Evolutionary conservation across 257 asterid genomes (phyloP), one percentile per base, ranked within the genome.

Genomic region (Linderniella brevidens): DNA sequence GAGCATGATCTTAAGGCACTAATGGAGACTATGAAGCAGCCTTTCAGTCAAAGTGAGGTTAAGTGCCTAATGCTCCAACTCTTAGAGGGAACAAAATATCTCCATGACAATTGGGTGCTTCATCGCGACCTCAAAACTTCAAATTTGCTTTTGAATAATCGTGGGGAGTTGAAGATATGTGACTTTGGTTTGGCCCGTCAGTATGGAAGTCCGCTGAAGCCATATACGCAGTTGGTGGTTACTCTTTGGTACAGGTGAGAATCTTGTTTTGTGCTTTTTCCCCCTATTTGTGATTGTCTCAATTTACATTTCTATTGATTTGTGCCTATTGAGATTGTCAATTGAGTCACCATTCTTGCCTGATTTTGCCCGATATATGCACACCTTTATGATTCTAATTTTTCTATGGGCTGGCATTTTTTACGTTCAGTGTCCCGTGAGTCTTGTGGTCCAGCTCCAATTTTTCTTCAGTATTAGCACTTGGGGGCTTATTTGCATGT

Each of bases 151-250:
- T 53, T 82, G 54, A 78, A 86, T 59, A 79, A 86, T 57, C 65
- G 84, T 3, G 93, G 94, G 58, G 87, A 86, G 66, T 66, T 86
- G 75, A 86, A 86, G 70, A 86, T 86, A 25, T 86, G 97, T 41
- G 97, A 86, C 69, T 86, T 86, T 59, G 97, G 97, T 35, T 68
- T 86, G 61, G 92, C 97, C 57, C 94, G 97, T 17, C 97, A 86
- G 41, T 82, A 86, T 59, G 97, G 97, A 44, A 82, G 82, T 64
- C 97, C 97, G 16, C 54, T 79, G 70, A 86, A 82, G 59, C 97
- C 92, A 1, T 86, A 82, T 60, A 86, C 97, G 46, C 97, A 75
- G 13, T 56, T 86, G 86, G 97, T 86, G 55, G 94, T 86, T 57
- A 86, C 97, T 56, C 67, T 86, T 63, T 86, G 93, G 94, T 86